Evolutionary conservation across 1,139 yeast genomes (phyloP), one percentile per base, ranked within the genome.

Genomic region (Blastobotrys apis): DNA sequence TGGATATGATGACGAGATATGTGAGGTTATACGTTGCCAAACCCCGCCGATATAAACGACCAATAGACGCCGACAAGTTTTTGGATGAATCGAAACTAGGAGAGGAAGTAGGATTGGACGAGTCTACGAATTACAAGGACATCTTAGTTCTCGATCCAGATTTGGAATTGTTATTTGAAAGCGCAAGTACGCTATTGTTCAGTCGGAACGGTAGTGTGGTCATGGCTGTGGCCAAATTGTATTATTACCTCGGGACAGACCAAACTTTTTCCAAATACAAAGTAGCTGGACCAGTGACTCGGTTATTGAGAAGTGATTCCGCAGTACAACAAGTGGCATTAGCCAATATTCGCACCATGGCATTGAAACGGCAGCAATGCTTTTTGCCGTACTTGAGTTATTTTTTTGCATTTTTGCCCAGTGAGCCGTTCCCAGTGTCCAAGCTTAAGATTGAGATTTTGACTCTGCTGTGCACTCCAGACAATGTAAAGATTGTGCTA

Each of bases 1-100:
- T 88, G 21, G 87, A 84, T 40, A 56, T 84, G 8, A 67, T 90
- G 43, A 75, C 81, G 0, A 77, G 78, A 43, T 94, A 94, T 59
- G 69, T 79, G 19, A 72, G 92, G 44, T 56, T 65, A 17, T 88
- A 74, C 58, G 58, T 86, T 32, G 74, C 80, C 3, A 67, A 71
- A 45, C 84, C 94, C 4, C 34, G 35, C 34, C 37, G 49, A 4
- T 39, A 36, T 17, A 34, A 41, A 21, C 37, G 37, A n/a, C 33
- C 40, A 20, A 8, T 33, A 15, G 12, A 16, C 4, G 44, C 25
- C 17, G 39, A 47, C 16, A 34, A 45, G 30, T 9, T 58, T 56
- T 38, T 51, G 65, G 30, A 40, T 30, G 15, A 48, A 23, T 23
- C 59, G 8, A 43, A 46, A 13, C 47, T 43, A 17, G 41, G 74